These are phyloP conservation scores for Sanghuangporus sanghuang DNA, from an alignment of 1,284 basidiomycete species.

Conservation along the genomic window DNA sequence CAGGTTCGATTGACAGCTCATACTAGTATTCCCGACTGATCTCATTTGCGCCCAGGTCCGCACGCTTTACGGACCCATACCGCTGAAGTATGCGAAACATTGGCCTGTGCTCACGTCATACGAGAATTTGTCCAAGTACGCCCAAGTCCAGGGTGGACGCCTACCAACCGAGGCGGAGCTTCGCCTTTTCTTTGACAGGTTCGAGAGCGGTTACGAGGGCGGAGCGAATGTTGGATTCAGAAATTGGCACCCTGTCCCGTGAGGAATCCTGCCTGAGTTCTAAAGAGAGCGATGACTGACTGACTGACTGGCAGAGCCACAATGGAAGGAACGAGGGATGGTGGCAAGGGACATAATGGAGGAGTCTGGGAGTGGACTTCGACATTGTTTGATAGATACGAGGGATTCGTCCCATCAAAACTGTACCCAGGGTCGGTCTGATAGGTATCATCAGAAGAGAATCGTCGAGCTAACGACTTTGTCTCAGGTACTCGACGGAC, in stretches of 20 bases:
- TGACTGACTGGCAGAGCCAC: conserved; percentile 45
- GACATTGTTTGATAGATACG: conserved; percentile 64
- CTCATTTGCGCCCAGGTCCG: conserved; percentile 48
- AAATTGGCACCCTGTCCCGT: conserved; percentile 94
- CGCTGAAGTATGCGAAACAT: conserved; percentile 66
- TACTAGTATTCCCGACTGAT: neutral
- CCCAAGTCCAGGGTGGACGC: conserved; percentile 81
- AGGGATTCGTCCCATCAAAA: conserved; percentile 71
- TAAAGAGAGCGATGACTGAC: neutral
- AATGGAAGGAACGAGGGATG: conserved; percentile 42
- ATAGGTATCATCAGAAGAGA: neutral
- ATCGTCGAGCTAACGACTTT: neutral
- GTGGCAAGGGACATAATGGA: conserved; percentile 74
- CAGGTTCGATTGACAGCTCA: conserved; percentile 33
- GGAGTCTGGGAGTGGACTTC: conserved; percentile 99
- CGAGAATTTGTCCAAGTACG: conserved; percentile 76
- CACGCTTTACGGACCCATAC: conserved; percentile 83
- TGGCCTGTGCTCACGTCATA: conserved; percentile 90
- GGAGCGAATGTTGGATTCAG: conserved; percentile 82
- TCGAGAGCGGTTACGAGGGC: conserved; percentile 62
- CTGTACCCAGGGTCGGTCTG: conserved; percentile 76
- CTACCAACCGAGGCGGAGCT: conserved; percentile 90
- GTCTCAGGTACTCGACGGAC: conserved; percentile 71
- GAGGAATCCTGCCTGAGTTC: conserved; percentile 26
- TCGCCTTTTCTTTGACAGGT: conserved; percentile 71